Conservation (phyloP, 2,329 filamentous ascomycete genomes). For the Nemania sp. region DNA sequence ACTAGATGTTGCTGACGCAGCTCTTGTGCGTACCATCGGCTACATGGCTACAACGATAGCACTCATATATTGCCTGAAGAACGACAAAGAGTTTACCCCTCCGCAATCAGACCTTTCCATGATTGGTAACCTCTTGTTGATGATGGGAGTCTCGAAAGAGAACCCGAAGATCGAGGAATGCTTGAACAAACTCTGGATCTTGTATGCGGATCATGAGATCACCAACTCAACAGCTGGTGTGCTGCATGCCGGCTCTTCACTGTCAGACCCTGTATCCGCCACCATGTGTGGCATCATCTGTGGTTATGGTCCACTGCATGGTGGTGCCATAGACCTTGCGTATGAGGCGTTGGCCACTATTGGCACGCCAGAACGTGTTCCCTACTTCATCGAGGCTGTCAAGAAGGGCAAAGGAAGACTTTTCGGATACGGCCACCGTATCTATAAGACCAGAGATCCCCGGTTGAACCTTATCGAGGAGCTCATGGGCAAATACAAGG, state of each 20-base stretch:
- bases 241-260: slow-evolving; percentile 51
- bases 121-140: slow-evolving; percentile 51
- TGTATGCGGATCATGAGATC: slow-evolving; percentile 55
- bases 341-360: slow-evolving; percentile 48
- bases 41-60: slow-evolving; percentile 44
- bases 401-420: slow-evolving; percentile 48
- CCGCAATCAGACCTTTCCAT: slow-evolving; percentile 41
- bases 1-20: slow-evolving; percentile 42
- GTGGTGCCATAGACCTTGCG: slow-evolving; percentile 53
- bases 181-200: slow-evolving; percentile 47
- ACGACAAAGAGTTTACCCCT: slow-evolving; percentile 42
- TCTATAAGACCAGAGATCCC: slow-evolving; percentile 37
- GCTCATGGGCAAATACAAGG: slow-evolving; percentile 32
- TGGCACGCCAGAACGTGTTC: slow-evolving; percentile 45
- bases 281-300: slow-evolving; percentile 47
- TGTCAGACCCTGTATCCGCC: slow-evolving; percentile 50
- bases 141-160: slow-evolving; percentile 46
- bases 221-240: slow-evolving; percentile 53
- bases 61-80: slow-evolving; percentile 46
- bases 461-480: slow-evolving; percentile 35
- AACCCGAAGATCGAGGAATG: slow-evolving; percentile 40
- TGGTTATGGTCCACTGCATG: slow-evolving; percentile 52
- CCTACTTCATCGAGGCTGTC: slow-evolving; percentile 45
- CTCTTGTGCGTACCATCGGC: slow-evolving; percentile 43
- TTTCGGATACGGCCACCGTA: slow-evolving; percentile 45